A percentile compares a stretch with the other conserved stretches of the same genome.
Conservation (phyloP, 169 alveolate species). For the Neospora caninum region DNA sequence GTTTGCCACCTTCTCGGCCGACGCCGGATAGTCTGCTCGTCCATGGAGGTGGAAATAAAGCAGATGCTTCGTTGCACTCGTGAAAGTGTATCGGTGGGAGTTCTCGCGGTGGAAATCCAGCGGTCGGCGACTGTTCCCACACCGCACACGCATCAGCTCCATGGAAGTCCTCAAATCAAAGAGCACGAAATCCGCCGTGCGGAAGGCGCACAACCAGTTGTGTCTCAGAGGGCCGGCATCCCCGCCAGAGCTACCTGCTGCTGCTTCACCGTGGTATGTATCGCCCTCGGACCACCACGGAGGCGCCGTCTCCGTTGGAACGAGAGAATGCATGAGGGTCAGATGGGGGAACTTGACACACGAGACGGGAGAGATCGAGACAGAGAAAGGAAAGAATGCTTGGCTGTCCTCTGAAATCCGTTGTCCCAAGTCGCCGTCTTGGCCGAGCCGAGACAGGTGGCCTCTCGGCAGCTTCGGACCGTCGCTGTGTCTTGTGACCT, state of each 20-base stretch:
- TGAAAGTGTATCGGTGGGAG: neutral
- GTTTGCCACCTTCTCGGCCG: neutral
- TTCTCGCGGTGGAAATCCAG: conserved; percentile 12
- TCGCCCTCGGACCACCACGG: neutral
- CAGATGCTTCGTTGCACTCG: conserved; percentile 27
- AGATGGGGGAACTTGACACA: conserved; percentile 8
- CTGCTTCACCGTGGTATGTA: neutral
- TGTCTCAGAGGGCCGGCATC: neutral
- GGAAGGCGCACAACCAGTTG: conserved; percentile 18
- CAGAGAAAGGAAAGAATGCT: neutral
- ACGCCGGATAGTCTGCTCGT: neutral
- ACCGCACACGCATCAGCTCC: conserved; percentile 19
- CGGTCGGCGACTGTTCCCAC: conserved; percentile 33
- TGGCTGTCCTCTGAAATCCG: neutral
- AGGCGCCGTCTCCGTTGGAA: conserved; percentile 22
- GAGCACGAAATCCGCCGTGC: neutral
- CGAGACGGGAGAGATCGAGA: neutral
- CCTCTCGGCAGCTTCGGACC: too few species aligned
- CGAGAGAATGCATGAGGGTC: conserved; percentile 27
- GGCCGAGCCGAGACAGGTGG: too few species aligned
- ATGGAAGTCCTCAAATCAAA: neutral
- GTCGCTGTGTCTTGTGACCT: neutral
- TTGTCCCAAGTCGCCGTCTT: neutral
- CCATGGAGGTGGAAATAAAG: neutral
- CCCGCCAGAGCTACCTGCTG: neutral